Conservation (phyloP, 306 rosid genomes). For the Ormosia emarginata region DNA sequence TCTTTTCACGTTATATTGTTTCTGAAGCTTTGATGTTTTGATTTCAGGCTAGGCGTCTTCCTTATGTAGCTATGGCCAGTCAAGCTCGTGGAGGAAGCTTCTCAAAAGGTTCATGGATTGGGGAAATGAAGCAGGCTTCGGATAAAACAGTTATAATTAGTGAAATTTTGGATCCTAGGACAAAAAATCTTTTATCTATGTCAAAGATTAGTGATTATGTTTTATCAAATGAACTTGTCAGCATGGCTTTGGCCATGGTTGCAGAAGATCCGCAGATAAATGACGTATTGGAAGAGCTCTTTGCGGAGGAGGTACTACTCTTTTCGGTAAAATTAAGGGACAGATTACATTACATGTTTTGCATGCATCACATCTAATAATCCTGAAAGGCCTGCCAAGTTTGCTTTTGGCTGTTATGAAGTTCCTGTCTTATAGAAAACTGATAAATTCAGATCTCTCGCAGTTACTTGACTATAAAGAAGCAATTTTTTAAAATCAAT, state of each 20-base stretch:
- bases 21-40: slow-evolving; percentile 9
- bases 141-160: slow-evolving; percentile 83
- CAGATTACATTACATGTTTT: background rate
- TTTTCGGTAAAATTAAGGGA: background rate
- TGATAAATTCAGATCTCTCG: slow-evolving; percentile 1
- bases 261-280: slow-evolving; percentile 91
- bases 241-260: slow-evolving; percentile 98
- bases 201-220: slow-evolving; percentile 92
- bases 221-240: slow-evolving; percentile 87
- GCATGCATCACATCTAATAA: background rate
- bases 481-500: background rate
- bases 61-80: slow-evolving; percentile 53
- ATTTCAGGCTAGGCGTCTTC: slow-evolving; percentile 84
- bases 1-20: slow-evolving; percentile 1
- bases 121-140: slow-evolving; percentile 94
- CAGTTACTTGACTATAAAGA: background rate
- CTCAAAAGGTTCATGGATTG: slow-evolving; percentile 89
- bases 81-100: slow-evolving; percentile 59
- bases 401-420: background rate
- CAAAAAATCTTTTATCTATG: slow-evolving; percentile 81
- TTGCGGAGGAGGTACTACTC: slow-evolving; percentile 82
- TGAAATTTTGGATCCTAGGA: slow-evolving; percentile 92
- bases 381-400: background rate
- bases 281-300: slow-evolving; percentile 82
- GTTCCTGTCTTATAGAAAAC: slow-evolving; percentile 7